Conservation (phyloP, 164 flowering plant genomes). For the Litsea cubeba region DNA sequence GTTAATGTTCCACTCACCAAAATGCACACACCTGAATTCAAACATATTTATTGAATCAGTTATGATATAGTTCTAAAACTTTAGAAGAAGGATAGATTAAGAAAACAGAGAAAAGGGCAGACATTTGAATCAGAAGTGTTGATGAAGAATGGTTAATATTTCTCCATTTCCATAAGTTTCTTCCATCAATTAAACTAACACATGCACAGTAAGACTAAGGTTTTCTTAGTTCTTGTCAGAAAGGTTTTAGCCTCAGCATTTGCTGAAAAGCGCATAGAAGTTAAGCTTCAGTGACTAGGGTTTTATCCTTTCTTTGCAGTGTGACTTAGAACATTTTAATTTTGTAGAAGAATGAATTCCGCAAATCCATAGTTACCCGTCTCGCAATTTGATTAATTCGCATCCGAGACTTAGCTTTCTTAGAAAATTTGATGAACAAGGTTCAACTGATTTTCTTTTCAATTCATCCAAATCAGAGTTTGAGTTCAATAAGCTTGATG, state of each 20-base stretch:
- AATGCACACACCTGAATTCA: slow-evolving; percentile 40
- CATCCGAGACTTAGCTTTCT: too few relatives aligned
- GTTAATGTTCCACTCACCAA: slow-evolving; percentile 47
- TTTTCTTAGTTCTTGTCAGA: not conserved
- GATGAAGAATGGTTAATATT: not conserved
- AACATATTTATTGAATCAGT: not conserved
- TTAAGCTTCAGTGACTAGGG: not conserved
- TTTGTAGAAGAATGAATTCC: too few relatives aligned
- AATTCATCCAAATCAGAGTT: too few relatives aligned
- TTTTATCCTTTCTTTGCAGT: not conserved
- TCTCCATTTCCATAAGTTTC: not conserved
- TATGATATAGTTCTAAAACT: not conserved
- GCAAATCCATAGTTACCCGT: too few relatives aligned
- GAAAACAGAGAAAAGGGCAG: not conserved
- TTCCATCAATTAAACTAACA: not conserved
- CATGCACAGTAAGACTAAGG: not conserved
- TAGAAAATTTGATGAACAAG: too few relatives aligned
- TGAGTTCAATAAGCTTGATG: too few relatives aligned
- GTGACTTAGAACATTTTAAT: not conserved
- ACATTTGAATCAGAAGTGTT: not conserved
- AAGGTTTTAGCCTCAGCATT: not conserved
- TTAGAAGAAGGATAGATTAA: not conserved
- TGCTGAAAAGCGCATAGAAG: not conserved
- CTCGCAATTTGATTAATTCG: too few relatives aligned
- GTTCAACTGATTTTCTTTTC: too few relatives aligned